These are phyloP conservation scores for Pseudoscleropodium purum DNA, from an alignment of 225 moss, liverwort and hornwort species.

Conservation along the genomic window DNA sequence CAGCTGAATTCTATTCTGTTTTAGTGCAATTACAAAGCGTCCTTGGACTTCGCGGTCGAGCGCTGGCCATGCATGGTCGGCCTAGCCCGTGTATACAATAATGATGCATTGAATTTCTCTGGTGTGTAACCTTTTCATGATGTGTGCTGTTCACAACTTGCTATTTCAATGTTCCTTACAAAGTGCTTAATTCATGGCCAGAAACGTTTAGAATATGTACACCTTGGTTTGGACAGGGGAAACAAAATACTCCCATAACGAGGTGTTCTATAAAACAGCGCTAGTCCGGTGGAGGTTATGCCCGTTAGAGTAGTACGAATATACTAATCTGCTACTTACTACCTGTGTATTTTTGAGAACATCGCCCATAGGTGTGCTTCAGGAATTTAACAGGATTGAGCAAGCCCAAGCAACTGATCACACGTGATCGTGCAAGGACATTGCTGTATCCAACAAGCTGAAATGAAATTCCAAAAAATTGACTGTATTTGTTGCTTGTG, in stretches of 20 bases:
- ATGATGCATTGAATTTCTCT: background rate
- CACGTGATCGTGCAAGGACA: background rate
- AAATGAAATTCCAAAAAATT: background rate
- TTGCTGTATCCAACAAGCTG: background rate
- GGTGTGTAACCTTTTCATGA: background rate
- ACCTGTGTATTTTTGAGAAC: background rate
- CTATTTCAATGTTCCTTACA: background rate
- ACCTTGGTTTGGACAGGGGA: background rate
- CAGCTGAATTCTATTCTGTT: background rate
- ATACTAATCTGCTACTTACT: background rate
- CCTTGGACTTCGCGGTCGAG: conserved; percentile 2
- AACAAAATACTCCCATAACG: background rate
- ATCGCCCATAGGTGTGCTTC: background rate
- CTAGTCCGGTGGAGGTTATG: background rate
- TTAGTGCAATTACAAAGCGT: background rate
- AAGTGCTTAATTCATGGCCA: background rate
- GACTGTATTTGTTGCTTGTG: background rate
- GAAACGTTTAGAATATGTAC: background rate
- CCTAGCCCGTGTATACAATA: conserved; percentile 6
- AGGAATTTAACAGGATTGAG: background rate
- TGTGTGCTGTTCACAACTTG: background rate
- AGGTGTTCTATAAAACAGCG: background rate
- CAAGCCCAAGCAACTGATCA: background rate
- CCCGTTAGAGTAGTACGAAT: background rate
- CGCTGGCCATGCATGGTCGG: conserved; percentile 31